Conservation (phyloP, 371 early-diverging fungal genomes). For the Syncephalastrum contaminatum region DNA sequence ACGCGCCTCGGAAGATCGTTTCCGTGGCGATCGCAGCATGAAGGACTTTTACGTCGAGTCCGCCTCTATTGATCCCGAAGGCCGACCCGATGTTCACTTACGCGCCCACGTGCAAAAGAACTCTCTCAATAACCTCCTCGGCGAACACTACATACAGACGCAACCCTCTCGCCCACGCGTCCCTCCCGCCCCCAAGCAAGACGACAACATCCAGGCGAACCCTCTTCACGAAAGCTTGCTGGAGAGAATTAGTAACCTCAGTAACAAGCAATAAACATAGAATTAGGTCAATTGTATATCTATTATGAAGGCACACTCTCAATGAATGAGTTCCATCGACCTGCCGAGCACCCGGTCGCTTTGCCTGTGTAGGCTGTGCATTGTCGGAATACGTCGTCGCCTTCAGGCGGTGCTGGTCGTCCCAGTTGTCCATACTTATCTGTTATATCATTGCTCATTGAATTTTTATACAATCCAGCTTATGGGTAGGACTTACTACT, state of each 20-base stretch:
- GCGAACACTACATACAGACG: not conserved
- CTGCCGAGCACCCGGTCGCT: slow-evolving; percentile 30
- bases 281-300: not conserved
- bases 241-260: too few relatives aligned
- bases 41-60: slow-evolving; percentile 66
- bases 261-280: too few relatives aligned
- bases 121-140: not conserved
- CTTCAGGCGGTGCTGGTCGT: slow-evolving; percentile 4
- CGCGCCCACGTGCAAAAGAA: slow-evolving; percentile 5
- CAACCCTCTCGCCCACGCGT: not conserved
- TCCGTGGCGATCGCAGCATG: slow-evolving; percentile 34
- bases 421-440: slow-evolving; percentile 38
- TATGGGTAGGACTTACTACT: slow-evolving; percentile 24
- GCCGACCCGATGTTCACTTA: slow-evolving; percentile 48
- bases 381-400: slow-evolving; percentile 21
- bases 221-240: slow-evolving; percentile 14
- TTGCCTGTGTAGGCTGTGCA: slow-evolving; percentile 11
- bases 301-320: not conserved
- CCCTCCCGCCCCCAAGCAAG: not conserved
- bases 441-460: slow-evolving; percentile 1
- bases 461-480: not conserved
- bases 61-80: slow-evolving; percentile 61
- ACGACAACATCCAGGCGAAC: slow-evolving; percentile 16
- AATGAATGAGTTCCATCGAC: slow-evolving; percentile 36
- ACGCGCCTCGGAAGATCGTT: slow-evolving; percentile 22